A percentile compares a stretch with the other conserved stretches of the same genome.
Evolutionary conservation across 768 basidiomycete species (phyloP).

Genomic region (Neoboletus brunneissimus): DNA sequence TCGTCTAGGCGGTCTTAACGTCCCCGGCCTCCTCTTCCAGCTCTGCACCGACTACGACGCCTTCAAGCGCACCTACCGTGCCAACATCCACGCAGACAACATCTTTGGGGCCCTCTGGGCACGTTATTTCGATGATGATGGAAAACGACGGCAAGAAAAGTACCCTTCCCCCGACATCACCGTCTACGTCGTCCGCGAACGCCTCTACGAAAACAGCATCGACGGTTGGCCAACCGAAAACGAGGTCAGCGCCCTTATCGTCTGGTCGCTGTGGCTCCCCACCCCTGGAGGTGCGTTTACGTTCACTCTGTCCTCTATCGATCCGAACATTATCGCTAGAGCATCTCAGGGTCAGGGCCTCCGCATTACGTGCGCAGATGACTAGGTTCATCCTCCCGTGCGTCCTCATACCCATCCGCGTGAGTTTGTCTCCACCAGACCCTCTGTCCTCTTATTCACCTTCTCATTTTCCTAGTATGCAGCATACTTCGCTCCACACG

Average conservation of each 20-base stretch:
- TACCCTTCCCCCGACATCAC: conserved; percentile 50
- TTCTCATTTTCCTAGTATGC: conserved; percentile 43
- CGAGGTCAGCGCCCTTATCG: conserved; percentile 45
- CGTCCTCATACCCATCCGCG: neutral
- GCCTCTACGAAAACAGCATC: conserved; percentile 41
- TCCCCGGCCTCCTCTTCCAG: conserved; percentile 28
- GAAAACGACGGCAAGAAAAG: no score
- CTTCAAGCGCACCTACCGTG: conserved; percentile 30
- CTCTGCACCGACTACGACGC: conserved; percentile 38
- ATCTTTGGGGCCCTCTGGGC: conserved; percentile 1
- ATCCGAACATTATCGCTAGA: conserved; percentile 28
- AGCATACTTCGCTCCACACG: conserved; percentile 56
- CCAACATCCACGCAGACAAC: conserved; percentile 33
- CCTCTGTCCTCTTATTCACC: conserved; percentile 3
- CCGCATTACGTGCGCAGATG: neutral
- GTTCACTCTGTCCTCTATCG: neutral
- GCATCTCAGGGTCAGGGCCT: conserved; percentile 18
- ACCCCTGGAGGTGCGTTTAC: conserved; percentile 46
- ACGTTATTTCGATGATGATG: no score
- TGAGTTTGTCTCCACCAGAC: neutral
- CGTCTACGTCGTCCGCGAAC: conserved; percentile 43
- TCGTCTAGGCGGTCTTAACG: conserved; percentile 45
- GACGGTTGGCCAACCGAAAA: conserved; percentile 61
- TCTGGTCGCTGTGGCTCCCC: conserved; percentile 67
- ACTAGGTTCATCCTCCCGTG: conserved; percentile 17